These are phyloP conservation scores for Aotearoamyces nothofagi DNA, from an alignment of 2,329 filamentous ascomycete genomes.

Conservation along the genomic window DNA sequence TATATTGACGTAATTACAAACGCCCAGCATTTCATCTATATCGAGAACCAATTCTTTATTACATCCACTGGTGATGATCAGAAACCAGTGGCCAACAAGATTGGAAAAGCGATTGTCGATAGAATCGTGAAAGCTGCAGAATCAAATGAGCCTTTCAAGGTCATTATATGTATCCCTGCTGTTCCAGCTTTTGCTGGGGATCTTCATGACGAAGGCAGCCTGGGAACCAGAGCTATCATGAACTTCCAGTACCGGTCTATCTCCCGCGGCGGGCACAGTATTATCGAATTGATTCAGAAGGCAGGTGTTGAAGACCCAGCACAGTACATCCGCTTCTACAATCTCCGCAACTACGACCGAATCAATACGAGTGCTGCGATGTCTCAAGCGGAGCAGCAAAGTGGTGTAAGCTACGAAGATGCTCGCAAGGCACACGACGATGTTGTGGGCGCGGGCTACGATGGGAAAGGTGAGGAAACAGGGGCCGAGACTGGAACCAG, in stretches of 20 bases:
- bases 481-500: conserved; percentile 18
- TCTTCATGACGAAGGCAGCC: conserved; percentile 52
- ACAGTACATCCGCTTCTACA: conserved; percentile 72
- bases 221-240: conserved; percentile 75
- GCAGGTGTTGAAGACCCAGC: conserved; percentile 55
- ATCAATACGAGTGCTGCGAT: conserved; percentile 57
- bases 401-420: conserved; percentile 52
- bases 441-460: conserved; percentile 30
- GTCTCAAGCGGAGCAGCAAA: conserved; percentile 40
- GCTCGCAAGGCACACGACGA: conserved; percentile 50
- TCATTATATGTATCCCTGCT: conserved; percentile 65
- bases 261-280: conserved; percentile 60
- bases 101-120: conserved; percentile 66
- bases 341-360: conserved; percentile 70
- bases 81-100: conserved; percentile 59
- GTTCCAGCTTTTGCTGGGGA: conserved; percentile 76
- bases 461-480: conserved; percentile 21
- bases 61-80: conserved; percentile 60
- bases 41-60: conserved; percentile 81
- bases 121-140: conserved; percentile 57
- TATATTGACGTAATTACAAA: conserved; percentile 59
- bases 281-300: conserved; percentile 54
- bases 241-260: conserved; percentile 76
- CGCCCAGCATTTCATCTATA: conserved; percentile 61
- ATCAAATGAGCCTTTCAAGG: conserved; percentile 51